A percentile compares a stretch with the other conserved stretches of the same genome.
phyloP scores from a whole-genome alignment of 2,329 filamentous ascomycete species.

The Ascochyta koolunga region DNA sequence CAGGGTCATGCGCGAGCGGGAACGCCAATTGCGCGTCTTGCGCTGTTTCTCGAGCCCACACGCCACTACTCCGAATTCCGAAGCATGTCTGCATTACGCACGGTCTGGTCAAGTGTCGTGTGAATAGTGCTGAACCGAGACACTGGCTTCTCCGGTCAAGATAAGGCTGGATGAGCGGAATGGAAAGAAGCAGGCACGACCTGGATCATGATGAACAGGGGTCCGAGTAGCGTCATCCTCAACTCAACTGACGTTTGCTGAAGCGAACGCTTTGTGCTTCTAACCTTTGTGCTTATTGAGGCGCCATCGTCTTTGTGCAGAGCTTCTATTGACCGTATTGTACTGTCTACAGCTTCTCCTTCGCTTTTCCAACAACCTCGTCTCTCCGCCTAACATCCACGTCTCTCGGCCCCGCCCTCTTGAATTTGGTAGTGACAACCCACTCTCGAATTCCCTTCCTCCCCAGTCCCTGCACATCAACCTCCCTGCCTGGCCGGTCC shows the following conservation, averaged over 20 bases:
- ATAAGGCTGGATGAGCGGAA: no score
- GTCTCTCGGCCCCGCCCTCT: constrained; percentile 61
- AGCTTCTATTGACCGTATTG: background rate
- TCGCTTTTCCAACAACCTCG: constrained; percentile 51
- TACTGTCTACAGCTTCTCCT: constrained; percentile 23
- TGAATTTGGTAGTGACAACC: constrained; percentile 63
- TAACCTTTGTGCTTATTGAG: background rate
- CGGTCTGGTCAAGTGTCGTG: background rate
- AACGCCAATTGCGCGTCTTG: constrained; percentile 12
- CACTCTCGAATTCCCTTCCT: constrained; percentile 60
- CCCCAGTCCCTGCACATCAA: constrained; percentile 56
- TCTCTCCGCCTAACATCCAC: constrained; percentile 57
- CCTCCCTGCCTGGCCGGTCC: constrained; percentile 61
- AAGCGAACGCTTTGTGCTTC: background rate
- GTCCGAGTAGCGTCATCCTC: constrained; percentile 6
- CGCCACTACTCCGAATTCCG: constrained; percentile 7
- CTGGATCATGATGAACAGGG: background rate
- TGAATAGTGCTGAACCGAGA: background rate
- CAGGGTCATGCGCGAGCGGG: constrained; percentile 17
- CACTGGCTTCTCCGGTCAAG: background rate
- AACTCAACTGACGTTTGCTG: constrained; percentile 7
- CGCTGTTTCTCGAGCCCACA: background rate
- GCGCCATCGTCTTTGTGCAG: background rate
- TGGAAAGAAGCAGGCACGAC: constrained; percentile 6
- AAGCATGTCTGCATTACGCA: background rate